A percentile compares a stretch with the other conserved stretches of the same genome.
phyloP scores from a whole-genome alignment of 768 basidiomycete genomes.

The Terana coerulea region DNA sequence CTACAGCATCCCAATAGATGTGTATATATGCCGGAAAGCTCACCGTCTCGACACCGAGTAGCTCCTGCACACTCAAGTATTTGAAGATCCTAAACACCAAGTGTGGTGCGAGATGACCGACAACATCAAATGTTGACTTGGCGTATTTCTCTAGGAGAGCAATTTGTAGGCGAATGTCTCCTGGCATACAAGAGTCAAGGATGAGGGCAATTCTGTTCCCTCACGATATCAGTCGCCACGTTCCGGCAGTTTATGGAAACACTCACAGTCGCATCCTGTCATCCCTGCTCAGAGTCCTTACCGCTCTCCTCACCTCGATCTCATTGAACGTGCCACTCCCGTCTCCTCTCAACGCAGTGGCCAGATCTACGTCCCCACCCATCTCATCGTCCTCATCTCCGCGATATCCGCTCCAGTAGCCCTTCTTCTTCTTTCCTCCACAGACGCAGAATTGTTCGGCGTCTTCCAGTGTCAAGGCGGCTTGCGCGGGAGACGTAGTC shows the following conservation, averaged over 20 bases:
- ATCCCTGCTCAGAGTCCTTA: conserved; percentile 59
- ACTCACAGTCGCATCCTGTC: conserved; percentile 74
- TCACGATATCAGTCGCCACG: neutral
- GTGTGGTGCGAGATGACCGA: conserved; percentile 66
- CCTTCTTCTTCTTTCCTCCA: conserved; percentile 57
- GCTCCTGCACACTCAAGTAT: conserved; percentile 52
- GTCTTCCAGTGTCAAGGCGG: conserved; percentile 14
- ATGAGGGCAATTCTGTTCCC: conserved; percentile 62
- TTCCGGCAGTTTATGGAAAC: too few relatives aligned
- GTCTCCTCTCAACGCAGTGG: conserved; percentile 43
- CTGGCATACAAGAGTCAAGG: conserved; percentile 71
- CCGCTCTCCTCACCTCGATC: conserved; percentile 59
- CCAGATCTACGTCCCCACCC: conserved; percentile 46
- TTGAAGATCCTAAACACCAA: conserved; percentile 63
- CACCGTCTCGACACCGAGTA: conserved; percentile 58
- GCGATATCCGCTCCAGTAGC: conserved; percentile 72
- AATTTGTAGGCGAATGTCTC: conserved; percentile 82
- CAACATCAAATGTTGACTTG: conserved; percentile 77
- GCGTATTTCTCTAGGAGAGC: conserved; percentile 81
- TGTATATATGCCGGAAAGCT: too few relatives aligned
- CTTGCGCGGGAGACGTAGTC: conserved; percentile 12
- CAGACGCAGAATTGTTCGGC: conserved; percentile 41
- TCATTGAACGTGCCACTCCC: conserved; percentile 62
- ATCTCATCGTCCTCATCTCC: conserved; percentile 44
- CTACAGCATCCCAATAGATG: neutral